These are phyloP conservation scores for Withania somnifera DNA, from an alignment of 305 asterid species.

Conservation along the genomic window DNA sequence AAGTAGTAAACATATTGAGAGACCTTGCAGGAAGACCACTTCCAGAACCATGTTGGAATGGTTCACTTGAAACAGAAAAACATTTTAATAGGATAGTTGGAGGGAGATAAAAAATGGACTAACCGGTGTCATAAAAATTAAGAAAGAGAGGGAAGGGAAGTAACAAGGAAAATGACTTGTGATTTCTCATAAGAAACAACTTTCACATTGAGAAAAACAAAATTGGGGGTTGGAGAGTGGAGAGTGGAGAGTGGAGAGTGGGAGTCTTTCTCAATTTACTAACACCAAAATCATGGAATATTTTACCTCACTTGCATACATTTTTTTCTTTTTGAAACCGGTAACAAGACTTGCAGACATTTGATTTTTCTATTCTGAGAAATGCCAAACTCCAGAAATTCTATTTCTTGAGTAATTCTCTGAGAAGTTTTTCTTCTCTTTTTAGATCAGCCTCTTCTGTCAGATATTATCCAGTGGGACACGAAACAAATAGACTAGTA, in stretches of 20 bases:
- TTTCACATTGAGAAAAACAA: neutral
- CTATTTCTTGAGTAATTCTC: neutral
- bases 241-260: neutral
- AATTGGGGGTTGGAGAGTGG: neutral
- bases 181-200: neutral
- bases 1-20: neutral
- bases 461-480: neutral
- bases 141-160: neutral
- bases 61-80: neutral
- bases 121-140: neutral
- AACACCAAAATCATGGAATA: neutral
- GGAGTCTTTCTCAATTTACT: neutral
- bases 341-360: neutral
- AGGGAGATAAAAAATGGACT: neutral
- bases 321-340: too few species aligned
- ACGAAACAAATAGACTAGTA: neutral
- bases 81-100: neutral
- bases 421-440: neutral
- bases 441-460: neutral
- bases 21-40: neutral
- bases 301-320: neutral
- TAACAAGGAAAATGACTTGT: neutral
- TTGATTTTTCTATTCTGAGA: neutral
- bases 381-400: neutral
- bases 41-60: neutral